Evolutionary conservation across 2,329 filamentous ascomycete species (phyloP).

Genomic region (Beauveria pseudobassiana): DNA sequence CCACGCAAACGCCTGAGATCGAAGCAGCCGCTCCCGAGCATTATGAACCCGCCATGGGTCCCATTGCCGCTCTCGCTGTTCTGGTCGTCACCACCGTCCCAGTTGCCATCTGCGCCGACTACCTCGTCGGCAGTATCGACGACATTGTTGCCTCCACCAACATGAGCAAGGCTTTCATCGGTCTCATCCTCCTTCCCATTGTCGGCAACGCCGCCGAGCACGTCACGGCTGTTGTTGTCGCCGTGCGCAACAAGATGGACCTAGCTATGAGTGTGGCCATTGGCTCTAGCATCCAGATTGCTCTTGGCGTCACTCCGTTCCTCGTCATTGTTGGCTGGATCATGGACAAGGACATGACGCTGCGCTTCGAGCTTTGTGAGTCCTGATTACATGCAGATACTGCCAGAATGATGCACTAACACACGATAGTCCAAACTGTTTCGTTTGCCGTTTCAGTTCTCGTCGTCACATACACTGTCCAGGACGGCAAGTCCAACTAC

Average conservation of each 20-base stretch:
- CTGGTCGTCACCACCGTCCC: slow-evolving; percentile 63
- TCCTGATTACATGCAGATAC: background rate
- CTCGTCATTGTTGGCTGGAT: slow-evolving; percentile 77
- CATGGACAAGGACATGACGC: slow-evolving; percentile 62
- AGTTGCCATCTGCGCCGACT: slow-evolving; percentile 69
- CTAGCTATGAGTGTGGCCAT: slow-evolving; percentile 72
- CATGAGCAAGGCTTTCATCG: slow-evolving; percentile 76
- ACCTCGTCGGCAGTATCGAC: slow-evolving; percentile 70
- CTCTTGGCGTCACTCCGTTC: slow-evolving; percentile 72
- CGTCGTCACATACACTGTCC: slow-evolving; percentile 68
- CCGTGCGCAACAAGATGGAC: slow-evolving; percentile 70
- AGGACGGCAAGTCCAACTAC: slow-evolving; percentile 79
- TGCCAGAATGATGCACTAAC: background rate
- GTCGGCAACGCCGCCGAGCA: slow-evolving; percentile 77
- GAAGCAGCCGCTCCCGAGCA: slow-evolving; percentile 16
- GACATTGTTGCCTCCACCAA: slow-evolving; percentile 59
- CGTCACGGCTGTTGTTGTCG: slow-evolving; percentile 73
- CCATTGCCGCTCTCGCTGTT: slow-evolving; percentile 56
- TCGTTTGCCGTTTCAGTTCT: slow-evolving; percentile 69
- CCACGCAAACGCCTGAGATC: slow-evolving; percentile 38
- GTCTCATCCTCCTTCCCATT: slow-evolving; percentile 70
- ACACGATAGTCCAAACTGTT: slow-evolving; percentile 57
- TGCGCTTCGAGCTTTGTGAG: slow-evolving; percentile 64
- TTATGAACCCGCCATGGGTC: slow-evolving; percentile 48
- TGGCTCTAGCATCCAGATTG: slow-evolving; percentile 76